Evolutionary conservation across 371 early-diverging fungal species (phyloP).

Genomic region (Blakeslea trispora): DNA sequence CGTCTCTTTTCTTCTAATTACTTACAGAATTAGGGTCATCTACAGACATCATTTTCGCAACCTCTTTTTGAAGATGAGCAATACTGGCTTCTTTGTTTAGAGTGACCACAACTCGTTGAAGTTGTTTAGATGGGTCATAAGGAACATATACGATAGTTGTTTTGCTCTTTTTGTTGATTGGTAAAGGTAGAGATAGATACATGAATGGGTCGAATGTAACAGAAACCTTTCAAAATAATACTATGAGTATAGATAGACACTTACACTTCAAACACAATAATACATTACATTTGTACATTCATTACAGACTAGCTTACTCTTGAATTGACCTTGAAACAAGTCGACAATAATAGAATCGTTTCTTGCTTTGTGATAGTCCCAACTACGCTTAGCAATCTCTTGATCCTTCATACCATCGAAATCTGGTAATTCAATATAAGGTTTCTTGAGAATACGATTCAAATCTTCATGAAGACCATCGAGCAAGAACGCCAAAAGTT

Average conservation of each 20-base stretch:
- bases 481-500: constrained; percentile 61
- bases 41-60: constrained; percentile 62
- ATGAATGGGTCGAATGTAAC: constrained; percentile 77
- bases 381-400: constrained; percentile 57
- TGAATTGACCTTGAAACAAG: constrained; percentile 84
- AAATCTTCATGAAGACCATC: constrained; percentile 75
- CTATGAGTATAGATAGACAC: background rate
- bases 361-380: constrained; percentile 64
- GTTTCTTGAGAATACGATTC: constrained; percentile 71
- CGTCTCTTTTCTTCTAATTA: background rate
- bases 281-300: constrained; percentile 56
- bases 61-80: constrained; percentile 59
- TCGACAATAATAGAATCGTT: constrained; percentile 78
- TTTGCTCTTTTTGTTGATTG: constrained; percentile 51
- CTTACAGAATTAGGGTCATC: constrained; percentile 39
- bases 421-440: constrained; percentile 76
- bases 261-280: background rate
- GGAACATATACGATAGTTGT: constrained; percentile 59
- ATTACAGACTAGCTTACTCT: constrained; percentile 72
- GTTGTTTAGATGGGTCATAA: constrained; percentile 46
- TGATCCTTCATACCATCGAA: constrained; percentile 66
- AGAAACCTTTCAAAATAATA: constrained; percentile 35
- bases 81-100: constrained; percentile 64
- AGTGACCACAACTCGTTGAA: constrained; percentile 31
- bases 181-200: constrained; percentile 68